Percentiles rank a stretch among this genome's conserved stretches.
phyloP scores from a whole-genome alignment of 1,284 basidiomycete genomes.

The Volvariella volvacea region DNA sequence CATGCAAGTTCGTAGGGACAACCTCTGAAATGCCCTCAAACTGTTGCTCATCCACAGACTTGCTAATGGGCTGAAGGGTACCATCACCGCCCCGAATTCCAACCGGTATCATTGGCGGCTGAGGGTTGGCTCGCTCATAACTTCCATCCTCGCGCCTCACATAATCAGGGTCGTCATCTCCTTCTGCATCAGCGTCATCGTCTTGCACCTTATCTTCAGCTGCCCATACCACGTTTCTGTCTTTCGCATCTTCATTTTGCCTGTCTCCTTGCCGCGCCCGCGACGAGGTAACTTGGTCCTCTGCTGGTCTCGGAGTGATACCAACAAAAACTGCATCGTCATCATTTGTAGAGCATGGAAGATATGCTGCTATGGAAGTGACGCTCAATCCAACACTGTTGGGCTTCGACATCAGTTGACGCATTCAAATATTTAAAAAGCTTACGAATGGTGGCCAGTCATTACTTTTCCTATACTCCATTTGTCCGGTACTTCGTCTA shows the following conservation, averaged over 20 bases:
- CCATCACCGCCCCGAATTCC: constrained; percentile 44
- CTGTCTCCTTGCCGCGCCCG: constrained; percentile 48
- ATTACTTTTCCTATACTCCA: constrained; percentile 59
- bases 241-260: constrained; percentile 39
- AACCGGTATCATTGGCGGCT: constrained; percentile 36
- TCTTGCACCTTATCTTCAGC: constrained; percentile 35
- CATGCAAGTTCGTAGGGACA: constrained; percentile 47
- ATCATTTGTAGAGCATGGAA: constrained; percentile 58
- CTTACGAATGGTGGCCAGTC: constrained; percentile 67
- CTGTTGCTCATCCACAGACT: constrained; percentile 27
- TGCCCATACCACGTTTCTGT: constrained; percentile 42
- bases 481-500: constrained; percentile 63
- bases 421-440: constrained; percentile 3
- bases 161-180: constrained; percentile 41
- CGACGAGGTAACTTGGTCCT: constrained; percentile 45
- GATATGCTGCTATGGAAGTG: constrained; percentile 61
- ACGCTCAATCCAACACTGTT: constrained; percentile 60
- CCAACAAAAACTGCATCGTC: constrained; percentile 54
- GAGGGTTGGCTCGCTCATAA: constrained; percentile 8
- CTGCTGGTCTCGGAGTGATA: constrained; percentile 37
- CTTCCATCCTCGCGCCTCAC: constrained; percentile 29
- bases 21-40: constrained; percentile 46
- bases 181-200: constrained; percentile 39
- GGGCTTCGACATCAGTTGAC: constrained; percentile 3
- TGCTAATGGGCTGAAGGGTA: constrained; percentile 1